Evolutionary conservation across 1,284 basidiomycete species (phyloP).

Genomic region (Boletus semigastroideus): DNA sequence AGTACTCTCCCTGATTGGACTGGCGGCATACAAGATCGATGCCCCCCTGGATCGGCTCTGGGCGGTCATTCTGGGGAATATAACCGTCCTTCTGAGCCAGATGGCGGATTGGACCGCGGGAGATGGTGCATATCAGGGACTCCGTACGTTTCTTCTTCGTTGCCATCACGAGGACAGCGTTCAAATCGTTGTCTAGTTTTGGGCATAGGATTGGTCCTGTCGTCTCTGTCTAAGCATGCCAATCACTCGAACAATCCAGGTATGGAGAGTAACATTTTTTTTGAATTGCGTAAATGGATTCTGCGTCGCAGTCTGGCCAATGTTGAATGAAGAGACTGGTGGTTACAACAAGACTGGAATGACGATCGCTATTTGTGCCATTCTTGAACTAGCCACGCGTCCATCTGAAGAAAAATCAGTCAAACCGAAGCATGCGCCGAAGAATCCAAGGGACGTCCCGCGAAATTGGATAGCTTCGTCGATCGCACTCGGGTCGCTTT

Average conservation of each 20-base stretch:
- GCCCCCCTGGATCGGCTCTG: conserved; percentile 58
- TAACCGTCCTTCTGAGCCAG: conserved; percentile 50
- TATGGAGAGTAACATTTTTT: conserved; percentile 28
- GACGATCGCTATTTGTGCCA: conserved; percentile 48
- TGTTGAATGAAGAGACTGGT: conserved; percentile 65
- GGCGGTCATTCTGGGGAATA: conserved; percentile 56
- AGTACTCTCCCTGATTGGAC: conserved; percentile 53
- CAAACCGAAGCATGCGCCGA: conserved; percentile 4
- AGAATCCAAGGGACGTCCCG: conserved; percentile 15
- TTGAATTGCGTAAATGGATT: not conserved
- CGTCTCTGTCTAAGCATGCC: conserved; percentile 73
- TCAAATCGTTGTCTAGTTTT: conserved; percentile 46
- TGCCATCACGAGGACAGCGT: not conserved
- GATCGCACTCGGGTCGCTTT: conserved; percentile 68
- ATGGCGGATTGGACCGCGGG: conserved; percentile 56
- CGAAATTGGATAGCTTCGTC: conserved; percentile 48
- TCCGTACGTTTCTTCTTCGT: conserved; percentile 45
- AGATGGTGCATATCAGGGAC: conserved; percentile 50
- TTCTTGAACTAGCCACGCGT: conserved; percentile 47
- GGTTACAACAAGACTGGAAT: conserved; percentile 75
- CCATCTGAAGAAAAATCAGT: conserved; percentile 21
- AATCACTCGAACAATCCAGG: conserved; percentile 83
- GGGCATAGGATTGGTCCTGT: conserved; percentile 65
- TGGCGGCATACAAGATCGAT: conserved; percentile 59
- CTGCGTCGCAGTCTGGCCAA: conserved; percentile 68